Percentiles rank a stretch among this genome's conserved stretches.
phyloP scores from a whole-genome alignment of 164 flowering plant genomes.

The Hamamelis virginiana region DNA sequence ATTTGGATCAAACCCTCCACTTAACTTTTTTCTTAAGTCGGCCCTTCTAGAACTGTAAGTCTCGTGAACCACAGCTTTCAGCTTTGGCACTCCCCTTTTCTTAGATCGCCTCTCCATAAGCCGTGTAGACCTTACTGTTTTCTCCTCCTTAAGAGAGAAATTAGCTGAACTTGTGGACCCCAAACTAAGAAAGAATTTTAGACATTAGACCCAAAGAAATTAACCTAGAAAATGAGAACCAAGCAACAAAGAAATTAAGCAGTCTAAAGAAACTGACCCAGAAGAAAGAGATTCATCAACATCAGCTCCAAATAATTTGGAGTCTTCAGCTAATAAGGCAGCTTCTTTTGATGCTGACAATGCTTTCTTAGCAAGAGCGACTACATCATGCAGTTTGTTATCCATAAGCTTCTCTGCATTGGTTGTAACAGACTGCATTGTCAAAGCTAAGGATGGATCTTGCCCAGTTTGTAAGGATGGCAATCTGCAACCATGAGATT shows the following conservation, averaged over 20 bases:
- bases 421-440: constrained; percentile 21
- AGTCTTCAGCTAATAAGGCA: constrained; percentile 43
- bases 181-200: constrained; percentile 23
- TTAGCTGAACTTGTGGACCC: constrained; percentile 24
- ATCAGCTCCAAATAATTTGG: constrained; percentile 27
- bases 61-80: constrained; percentile 24
- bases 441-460: constrained; percentile 17
- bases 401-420: constrained; percentile 17
- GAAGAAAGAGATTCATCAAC: constrained; percentile 25
- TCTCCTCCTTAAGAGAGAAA: constrained; percentile 28
- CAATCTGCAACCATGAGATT: constrained; percentile 38
- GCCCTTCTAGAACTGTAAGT: constrained; percentile 18
- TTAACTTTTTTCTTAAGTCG: constrained; percentile 30
- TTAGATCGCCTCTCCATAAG: constrained; percentile 59
- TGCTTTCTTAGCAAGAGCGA: constrained; percentile 73
- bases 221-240: not conserved
- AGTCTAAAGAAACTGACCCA: constrained; percentile 34
- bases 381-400: constrained; percentile 37
- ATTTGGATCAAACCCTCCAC: constrained; percentile 43
- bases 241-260: not conserved
- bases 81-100: constrained; percentile 45
- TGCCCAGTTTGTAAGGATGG: constrained; percentile 32
- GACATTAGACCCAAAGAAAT: not conserved
- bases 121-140: constrained; percentile 65
- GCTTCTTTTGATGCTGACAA: constrained; percentile 72